phyloP scores from a whole-genome alignment of 2,329 filamentous ascomycete species.

The Apiospora saccharicola region DNA sequence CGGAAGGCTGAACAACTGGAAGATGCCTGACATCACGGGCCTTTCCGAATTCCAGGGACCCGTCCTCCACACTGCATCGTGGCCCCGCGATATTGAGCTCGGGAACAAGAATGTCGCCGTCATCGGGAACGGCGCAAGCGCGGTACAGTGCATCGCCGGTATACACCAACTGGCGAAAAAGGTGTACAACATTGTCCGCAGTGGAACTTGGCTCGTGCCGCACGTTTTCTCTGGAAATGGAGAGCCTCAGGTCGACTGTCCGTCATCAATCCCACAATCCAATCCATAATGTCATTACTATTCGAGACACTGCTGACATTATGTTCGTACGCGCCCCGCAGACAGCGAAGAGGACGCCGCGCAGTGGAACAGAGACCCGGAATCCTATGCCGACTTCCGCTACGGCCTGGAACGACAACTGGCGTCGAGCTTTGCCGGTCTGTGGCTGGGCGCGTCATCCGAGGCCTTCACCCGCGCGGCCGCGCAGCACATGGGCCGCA shows the following conservation, averaged over 20 bases:
- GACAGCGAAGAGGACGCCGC: conserved; percentile 48
- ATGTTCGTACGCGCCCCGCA: conserved; percentile 30
- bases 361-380: conserved; percentile 46
- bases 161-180: conserved; percentile 51
- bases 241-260: conserved; percentile 47
- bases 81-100: conserved; percentile 50
- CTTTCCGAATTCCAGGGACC: conserved; percentile 50
- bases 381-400: conserved; percentile 49
- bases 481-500: background rate
- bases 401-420: conserved; percentile 51
- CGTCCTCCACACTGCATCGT: conserved; percentile 52
- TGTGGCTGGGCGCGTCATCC: background rate
- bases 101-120: conserved; percentile 56
- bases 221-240: conserved; percentile 50
- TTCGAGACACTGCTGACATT: background rate
- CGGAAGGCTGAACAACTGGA: conserved; percentile 51
- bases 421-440: background rate
- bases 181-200: conserved; percentile 56
- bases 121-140: conserved; percentile 59
- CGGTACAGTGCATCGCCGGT: conserved; percentile 59
- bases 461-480: background rate
- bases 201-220: conserved; percentile 59
- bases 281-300: background rate
- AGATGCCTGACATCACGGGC: conserved; percentile 53
- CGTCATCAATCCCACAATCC: background rate